These are phyloP conservation scores for Botryococcus braunii DNA, from an alignment of 163 green algal genomes.

Conservation along the genomic window DNA sequence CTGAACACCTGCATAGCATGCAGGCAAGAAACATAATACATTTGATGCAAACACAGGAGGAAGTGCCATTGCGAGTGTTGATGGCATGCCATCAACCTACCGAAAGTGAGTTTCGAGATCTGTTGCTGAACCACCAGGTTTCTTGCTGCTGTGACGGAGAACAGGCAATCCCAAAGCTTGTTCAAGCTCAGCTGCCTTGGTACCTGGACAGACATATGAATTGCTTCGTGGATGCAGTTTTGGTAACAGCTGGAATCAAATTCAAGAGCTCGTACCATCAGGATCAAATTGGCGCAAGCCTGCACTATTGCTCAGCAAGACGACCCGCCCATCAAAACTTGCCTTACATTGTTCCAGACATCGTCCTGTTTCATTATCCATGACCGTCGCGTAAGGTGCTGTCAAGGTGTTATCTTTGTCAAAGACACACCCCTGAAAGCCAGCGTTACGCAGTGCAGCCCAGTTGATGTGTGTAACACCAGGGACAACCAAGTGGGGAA, in stretches of 20 bases:
- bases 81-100: too few relatives aligned
- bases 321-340: conserved; percentile 46
- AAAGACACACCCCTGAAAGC: conserved; percentile 64
- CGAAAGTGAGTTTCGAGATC: too few relatives aligned
- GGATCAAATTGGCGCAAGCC: conserved; percentile 68
- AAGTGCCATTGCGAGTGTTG: too few relatives aligned
- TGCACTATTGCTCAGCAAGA: conserved; percentile 73
- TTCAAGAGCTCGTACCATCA: conserved; percentile 31
- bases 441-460: conserved; percentile 37
- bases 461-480: conserved; percentile 62
- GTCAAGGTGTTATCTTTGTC: conserved; percentile 88
- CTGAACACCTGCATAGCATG: conserved; percentile 10
- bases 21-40: background rate
- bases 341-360: conserved; percentile 34
- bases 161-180: too few relatives aligned
- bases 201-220: too few relatives aligned
- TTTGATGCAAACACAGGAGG: conserved; percentile 1
- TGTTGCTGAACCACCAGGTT: too few relatives aligned
- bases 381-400: conserved; percentile 43
- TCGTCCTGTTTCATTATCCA: conserved; percentile 24
- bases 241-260: too few relatives aligned
- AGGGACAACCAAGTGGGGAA: conserved; percentile 61
- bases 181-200: too few relatives aligned
- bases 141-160: too few relatives aligned
- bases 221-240: too few relatives aligned